These are phyloP conservation scores for Moricandia moricandioides DNA, from an alignment of 345 rosid species.

Conservation along the genomic window DNA sequence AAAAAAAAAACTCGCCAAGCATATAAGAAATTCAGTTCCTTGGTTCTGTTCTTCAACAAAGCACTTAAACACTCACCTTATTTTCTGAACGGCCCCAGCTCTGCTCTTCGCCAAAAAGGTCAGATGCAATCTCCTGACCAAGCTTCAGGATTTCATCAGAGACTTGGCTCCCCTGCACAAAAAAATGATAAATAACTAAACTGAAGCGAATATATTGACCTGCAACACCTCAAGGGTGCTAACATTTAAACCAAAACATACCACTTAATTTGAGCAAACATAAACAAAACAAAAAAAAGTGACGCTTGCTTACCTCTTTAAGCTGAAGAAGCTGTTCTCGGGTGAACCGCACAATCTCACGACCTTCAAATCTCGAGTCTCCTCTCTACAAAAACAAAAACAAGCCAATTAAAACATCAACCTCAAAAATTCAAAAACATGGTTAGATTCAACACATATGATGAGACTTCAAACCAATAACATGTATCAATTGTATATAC, in stretches of 20 bases:
- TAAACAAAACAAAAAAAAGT: not conserved
- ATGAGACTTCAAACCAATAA: not conserved
- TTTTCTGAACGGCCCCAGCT: constrained; percentile 62
- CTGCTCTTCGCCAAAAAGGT: constrained; percentile 74
- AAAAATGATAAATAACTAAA: not conserved
- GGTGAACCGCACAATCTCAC: constrained; percentile 59
- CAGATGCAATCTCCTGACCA: constrained; percentile 62
- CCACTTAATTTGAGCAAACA: not conserved
- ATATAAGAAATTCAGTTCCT: not conserved
- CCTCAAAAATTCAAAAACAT: not conserved
- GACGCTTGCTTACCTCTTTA: constrained; percentile 47
- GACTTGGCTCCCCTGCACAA: constrained; percentile 46
- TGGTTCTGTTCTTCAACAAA: not conserved
- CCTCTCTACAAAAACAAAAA: constrained; percentile 53
- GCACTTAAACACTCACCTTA: constrained; percentile 46
- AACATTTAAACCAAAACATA: not conserved
- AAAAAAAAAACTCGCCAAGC: not conserved
- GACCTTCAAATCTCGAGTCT: constrained; percentile 59
- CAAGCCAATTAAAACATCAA: not conserved
- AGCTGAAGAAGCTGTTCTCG: constrained; percentile 73
- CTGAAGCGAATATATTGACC: not conserved
- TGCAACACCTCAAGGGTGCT: not conserved
- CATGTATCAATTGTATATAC: not conserved
- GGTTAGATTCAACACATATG: not conserved
- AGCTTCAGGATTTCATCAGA: constrained; percentile 65